These are phyloP conservation scores for Blastocystis sp. DNA, from an alignment of 352 stramenopile genomes.

Conservation along the genomic window DNA sequence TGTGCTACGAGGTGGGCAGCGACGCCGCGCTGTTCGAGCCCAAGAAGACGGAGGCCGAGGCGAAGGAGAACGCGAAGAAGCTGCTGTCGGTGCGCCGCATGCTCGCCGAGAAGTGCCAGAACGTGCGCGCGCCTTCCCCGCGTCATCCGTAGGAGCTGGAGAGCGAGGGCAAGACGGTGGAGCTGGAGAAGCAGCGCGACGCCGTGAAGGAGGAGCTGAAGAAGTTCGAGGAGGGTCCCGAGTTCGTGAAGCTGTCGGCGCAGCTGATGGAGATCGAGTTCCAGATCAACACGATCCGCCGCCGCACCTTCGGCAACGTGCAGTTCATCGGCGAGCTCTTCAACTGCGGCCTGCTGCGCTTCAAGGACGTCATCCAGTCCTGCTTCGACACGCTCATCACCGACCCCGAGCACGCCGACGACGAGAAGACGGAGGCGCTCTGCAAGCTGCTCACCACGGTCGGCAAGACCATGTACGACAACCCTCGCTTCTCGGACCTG, in stretches of 20 bases:
- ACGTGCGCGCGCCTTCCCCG: neutral
- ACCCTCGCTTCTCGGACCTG: slow-evolving; percentile 76
- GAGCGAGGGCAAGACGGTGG: slow-evolving; percentile 53
- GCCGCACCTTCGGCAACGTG: slow-evolving; percentile 80
- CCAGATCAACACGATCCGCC: slow-evolving; percentile 84
- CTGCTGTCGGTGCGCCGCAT: slow-evolving; percentile 43
- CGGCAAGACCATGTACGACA: slow-evolving; percentile 80
- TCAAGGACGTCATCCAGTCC: slow-evolving; percentile 32
- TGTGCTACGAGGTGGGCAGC: neutral
- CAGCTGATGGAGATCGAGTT: slow-evolving; percentile 82
- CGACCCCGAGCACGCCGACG: slow-evolving; percentile 80
- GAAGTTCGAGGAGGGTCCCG: slow-evolving; percentile 82
- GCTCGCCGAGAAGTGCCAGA: slow-evolving; percentile 68
- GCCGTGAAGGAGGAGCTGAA: slow-evolving; percentile 82
- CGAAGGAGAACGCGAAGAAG: slow-evolving; percentile 77
- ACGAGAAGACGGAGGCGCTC: slow-evolving; percentile 93
- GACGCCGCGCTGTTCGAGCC: neutral
- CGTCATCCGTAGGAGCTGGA: slow-evolving; percentile 45
- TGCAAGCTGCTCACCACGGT: slow-evolving; percentile 88
- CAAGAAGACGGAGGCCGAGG: slow-evolving; percentile 36
- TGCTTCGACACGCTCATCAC: slow-evolving; percentile 71
- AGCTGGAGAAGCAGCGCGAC: slow-evolving; percentile 84
- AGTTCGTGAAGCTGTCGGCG: slow-evolving; percentile 77
- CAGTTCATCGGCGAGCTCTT: slow-evolving; percentile 72
- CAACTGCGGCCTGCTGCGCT: slow-evolving; percentile 61